Evolutionary conservation across 306 rosid species (phyloP).

Genomic region (Castanea mollissima): DNA sequence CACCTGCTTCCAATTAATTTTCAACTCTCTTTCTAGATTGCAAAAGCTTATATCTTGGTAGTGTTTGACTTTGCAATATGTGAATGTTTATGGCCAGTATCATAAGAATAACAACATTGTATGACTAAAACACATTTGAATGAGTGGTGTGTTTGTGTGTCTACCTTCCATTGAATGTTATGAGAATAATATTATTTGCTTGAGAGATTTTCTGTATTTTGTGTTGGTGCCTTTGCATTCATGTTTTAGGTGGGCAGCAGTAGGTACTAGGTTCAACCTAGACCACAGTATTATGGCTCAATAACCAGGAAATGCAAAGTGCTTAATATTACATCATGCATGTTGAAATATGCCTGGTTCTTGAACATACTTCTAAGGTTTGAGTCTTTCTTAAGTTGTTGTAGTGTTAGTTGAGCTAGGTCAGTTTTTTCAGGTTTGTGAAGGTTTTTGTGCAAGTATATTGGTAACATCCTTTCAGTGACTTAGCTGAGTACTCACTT

Average conservation of each 20-base stretch:
- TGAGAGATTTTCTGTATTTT: background rate
- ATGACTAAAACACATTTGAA: background rate
- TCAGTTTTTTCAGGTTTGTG: background rate
- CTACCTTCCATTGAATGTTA: background rate
- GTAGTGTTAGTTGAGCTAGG: background rate
- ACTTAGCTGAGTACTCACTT: background rate
- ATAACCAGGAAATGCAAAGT: background rate
- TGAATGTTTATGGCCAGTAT: background rate
- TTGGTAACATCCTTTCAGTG: background rate
- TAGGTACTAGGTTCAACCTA: background rate
- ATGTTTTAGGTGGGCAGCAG: background rate
- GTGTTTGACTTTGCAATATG: background rate
- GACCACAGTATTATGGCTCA: background rate
- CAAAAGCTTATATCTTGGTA: background rate
- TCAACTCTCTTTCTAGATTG: background rate
- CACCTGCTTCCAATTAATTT: background rate
- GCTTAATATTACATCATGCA: background rate
- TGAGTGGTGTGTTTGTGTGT: background rate
- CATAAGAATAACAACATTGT: background rate
- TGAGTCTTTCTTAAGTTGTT: background rate
- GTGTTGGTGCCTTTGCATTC: background rate
- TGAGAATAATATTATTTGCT: background rate
- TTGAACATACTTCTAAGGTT: background rate
- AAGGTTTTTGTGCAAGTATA: background rate
- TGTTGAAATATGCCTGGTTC: background rate